Evolutionary conservation across 352 stramenopile species (phyloP), one percentile per base, ranked within the genome.

Genomic region (Peronospora belbahrii): DNA sequence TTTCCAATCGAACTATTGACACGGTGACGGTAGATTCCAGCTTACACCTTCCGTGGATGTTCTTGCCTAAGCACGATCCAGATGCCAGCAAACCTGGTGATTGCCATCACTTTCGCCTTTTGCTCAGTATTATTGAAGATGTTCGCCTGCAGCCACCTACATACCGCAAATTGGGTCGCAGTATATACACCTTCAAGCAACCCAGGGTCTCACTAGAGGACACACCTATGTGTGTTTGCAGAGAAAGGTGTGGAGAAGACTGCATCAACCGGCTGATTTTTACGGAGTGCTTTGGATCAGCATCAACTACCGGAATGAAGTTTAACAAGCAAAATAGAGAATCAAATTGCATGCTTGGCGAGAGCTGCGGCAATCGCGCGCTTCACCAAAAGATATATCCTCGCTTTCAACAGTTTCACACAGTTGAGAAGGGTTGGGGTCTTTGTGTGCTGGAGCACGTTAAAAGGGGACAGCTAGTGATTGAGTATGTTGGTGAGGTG

Each of bases 401-500:
- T 4, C 53, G 64, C 30, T 90, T 90, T 41, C 53, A 87, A 23
- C 68, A 68, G 19, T 88, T 92, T 38, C 70, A 88, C 58, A 82
- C 74, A 34, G 62, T 79, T 8, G 90, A 95, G 4, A 97, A 96
- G 62, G 90, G 90, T 17, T 97, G 87, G 86, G 92, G 75, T n/a
- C 63, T 97, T 7, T 70, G 84, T 11, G 61, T 88, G 10, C 19
- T 88, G 11, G 84, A 96, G 39, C 48, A 62, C 11, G 72, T 96
- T 4, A 94, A 86, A 37, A 73, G 74, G 4, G 85, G 85, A 0
- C 79, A 85, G 48, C 60, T 97, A 18, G 86, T 97, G 17, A 93
- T 95, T 45, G 92, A 97, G 64, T 97, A 97, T 60, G 82, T 96
- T 6, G 92, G 92, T 1, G 88, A 97, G 66, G 85, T 97, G n/a